Base-by-base conservation (phyloP, 306 rosid genomes). In the Prinsepia uniflora region DNA sequence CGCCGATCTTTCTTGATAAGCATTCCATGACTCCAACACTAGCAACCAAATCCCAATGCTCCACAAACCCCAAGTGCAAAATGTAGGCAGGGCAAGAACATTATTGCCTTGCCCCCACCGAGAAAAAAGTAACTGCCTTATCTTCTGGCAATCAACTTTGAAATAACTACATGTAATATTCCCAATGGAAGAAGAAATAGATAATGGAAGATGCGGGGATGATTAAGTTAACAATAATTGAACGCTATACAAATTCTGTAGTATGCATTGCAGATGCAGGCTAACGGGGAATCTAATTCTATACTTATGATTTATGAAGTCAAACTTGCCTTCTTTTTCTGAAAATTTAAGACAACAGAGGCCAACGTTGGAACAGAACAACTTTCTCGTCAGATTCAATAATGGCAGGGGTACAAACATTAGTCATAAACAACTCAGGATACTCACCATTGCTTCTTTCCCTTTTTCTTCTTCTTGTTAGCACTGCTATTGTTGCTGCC, bases 401-500 rank as follows among this genome's bases (percentile, higher is more conserved):
- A 30, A 30, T 30, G 36, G 36, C 36, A 30, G 36, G 36, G 36
- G 48, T 81, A 68, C 49, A 78, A 77, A 60, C 68, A 73, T 30
- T 71, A 42, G 63, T 61, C 66, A 39, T 55, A 45, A 6, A 49
- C 61, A 74, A 36, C 13, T 49, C 46, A 30, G 52, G 24, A 47
- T 14, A 44, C 53, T 89, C 86, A 94, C 88, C 96, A 84, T 56
- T 83, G 84, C 72, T 88, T 94, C 84, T 84, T 90, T 6, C 92
- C 96, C 71, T 87, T 94, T 82, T 91, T 94, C 91, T 91, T 94
- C 70, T 74, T 89, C 86, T 86, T 94, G 89, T 63, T 81, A 60
- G 84, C 79, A 63, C 87, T 63, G 39, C 83, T 72, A 63, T 72
- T 19, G 30, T 56, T 66, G 46, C 75, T 56, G 40, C 86, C 71